Base-by-base conservation (phyloP, 176 grass and related monocot genomes). In the Musa schizocarpa region DNA sequence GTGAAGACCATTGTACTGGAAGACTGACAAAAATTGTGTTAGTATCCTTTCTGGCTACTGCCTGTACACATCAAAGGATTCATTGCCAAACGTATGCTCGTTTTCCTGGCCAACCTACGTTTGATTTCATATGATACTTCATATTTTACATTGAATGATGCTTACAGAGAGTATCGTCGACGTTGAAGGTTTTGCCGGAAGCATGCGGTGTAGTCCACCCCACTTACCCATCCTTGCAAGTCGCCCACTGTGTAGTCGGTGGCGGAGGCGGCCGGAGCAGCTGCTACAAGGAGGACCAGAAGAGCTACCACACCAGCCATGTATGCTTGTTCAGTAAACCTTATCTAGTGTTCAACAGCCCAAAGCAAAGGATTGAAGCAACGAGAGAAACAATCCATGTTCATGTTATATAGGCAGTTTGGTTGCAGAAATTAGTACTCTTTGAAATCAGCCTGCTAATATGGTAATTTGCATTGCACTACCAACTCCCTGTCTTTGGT, bases 191-290 rank as follows among this genome's bases (percentile, higher is more conserved):
- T 63, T 98, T 98, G 54, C 11, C 82, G 1, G 85, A 82, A 7
- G 86, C 80, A 93, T 11, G 86, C 84, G 2, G 52, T 62, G 73
- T 98, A 93, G 75, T 93, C 90, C 17, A 82, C 84, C 8, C 86
- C 90, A 43, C 84, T 85, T 11, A 29, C 76, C 94, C 94, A 98
- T 9, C 94, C 90, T 13, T 85, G 75, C 8, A 86, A 85, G 73
- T 89, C 94, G 19, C 94, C 94, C 17, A 98, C 94, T 9, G 69
- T 73, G 78, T 98, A 85, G 23, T 93, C 88, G 11, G 65, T 77
- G 58, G 80, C 94, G 23, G 73, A 75, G 29, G 85, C 90, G 22
- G 92, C 89, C 27, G 72, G 74, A 17, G 17, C 80, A 65, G 77
- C 86, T 5, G 78, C 79, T 5, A 84, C n/a, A 29, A 86, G 72